phyloP scores from a whole-genome alignment of 78 protist species.

The Speleostelium caveatum region DNA sequence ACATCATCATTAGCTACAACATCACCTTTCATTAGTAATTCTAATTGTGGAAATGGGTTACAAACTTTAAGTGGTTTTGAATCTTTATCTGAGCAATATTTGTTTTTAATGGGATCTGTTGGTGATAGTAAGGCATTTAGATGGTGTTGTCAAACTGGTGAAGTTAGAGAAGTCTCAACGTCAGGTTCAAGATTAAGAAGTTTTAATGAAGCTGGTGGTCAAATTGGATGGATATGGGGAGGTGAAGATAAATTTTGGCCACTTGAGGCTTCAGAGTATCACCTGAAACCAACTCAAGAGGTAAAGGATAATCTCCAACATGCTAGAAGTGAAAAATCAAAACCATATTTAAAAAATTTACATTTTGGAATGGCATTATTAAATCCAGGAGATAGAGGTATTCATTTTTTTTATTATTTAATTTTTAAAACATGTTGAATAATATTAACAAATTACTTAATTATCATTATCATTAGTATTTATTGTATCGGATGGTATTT shows the following conservation, averaged over 20 bases:
- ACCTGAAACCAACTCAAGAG: background rate
- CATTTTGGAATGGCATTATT: constrained; percentile 66
- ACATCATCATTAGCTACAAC: background rate
- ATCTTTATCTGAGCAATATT: constrained; percentile 11
- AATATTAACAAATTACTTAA: too few relatives aligned
- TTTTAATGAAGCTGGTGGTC: constrained; percentile 79
- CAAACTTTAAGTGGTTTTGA: too few relatives aligned
- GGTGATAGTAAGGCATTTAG: constrained; percentile 67
- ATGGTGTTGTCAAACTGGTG: constrained; percentile 31
- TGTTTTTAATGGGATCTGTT: constrained; percentile 66
- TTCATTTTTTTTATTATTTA: too few relatives aligned
- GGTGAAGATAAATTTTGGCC: constrained; percentile 69
- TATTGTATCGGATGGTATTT: constrained; percentile 53
- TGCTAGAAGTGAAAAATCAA: constrained; percentile 41
- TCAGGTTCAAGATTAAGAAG: constrained; percentile 12
- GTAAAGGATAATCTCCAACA: background rate
- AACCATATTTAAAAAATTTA: constrained; percentile 42
- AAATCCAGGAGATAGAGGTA: constrained; percentile 62
- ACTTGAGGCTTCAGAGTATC: constrained; percentile 28
- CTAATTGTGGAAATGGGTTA: background rate
- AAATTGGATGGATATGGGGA: constrained; percentile 77
- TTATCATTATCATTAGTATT: constrained; percentile 12
- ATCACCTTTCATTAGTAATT: background rate
- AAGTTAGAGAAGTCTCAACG: constrained; percentile 54
- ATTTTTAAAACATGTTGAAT: too few relatives aligned